Base-by-base conservation (phyloP, 106 monocot species). In the Cymbidium sinense region DNA sequence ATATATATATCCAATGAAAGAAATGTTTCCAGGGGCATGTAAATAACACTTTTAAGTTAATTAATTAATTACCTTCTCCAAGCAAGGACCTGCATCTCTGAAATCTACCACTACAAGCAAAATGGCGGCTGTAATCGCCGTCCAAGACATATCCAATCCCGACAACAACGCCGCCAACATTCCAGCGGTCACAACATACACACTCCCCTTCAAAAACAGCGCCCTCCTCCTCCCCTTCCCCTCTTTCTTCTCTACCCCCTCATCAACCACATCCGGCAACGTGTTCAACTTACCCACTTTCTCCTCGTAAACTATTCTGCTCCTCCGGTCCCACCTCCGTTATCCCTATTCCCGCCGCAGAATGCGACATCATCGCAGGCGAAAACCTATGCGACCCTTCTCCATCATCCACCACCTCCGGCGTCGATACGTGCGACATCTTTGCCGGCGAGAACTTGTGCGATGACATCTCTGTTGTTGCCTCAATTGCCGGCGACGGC, bases 111-210 rank as follows among this genome's bases (percentile, higher is more conserved):
- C 50, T 1, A 47, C 28, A 2, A 76, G 75, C 25, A 43, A 47
- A 15, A 76, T 43, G 33, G 75, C 75, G 2, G 75, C 75, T 15
- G 50, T 50, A 6, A 76, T 21, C n/a, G 73, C 73, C 21, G 73
- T 73, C 73, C 73, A 73, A 9, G 73, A 43, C 73, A 73, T 73
- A 50, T 76, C 44, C 4, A 76, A 28, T 17, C 75, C 75, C 51
- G 44, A 10, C 4, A 76, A 50, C 1, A 76, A 29, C 25, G 75
- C 43, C 44, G 44, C 50, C 75, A 76, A 50, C 75, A 76, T 76
- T 19, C 75, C 75, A 5, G 28, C 31, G 7, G 75, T 76, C 51
- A 76, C 51, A 9, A 76, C 27, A 51, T 76, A 76, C 13, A 50
- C 75, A 51, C 47, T 29, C 20, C 51, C 50, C 51, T 76, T 52